Evolutionary conservation across 2,329 filamentous ascomycete genomes (phyloP), one percentile per base, ranked within the genome.

Genomic region (Paramyrothecium roridum): DNA sequence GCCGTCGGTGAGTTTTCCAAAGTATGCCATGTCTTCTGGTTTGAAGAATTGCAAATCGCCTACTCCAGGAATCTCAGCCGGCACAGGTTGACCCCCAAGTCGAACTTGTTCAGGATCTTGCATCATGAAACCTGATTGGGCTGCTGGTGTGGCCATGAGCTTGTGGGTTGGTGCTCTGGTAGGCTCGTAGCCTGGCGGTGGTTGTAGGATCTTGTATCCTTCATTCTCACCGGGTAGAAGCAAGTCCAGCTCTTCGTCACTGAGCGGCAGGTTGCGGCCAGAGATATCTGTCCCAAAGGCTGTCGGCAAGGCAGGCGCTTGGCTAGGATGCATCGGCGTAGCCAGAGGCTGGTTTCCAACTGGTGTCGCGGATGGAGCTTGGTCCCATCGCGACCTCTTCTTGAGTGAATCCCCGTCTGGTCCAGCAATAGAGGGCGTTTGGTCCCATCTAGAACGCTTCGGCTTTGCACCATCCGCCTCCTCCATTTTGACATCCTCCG

Each of bases 31-130:
- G 73, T 99, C 95, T 72, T 99, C 95, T 2, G 92, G 86, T 76
- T 99, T 99, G 82, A 99, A 96, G 71, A 98, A 99, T 63, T 97
- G 93, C 52, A 99, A 77, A 70, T 99, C 95, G 43, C 93, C 93
- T 51, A 99, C 92, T 43, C 95, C 95, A 3, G 95, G 93, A 40
- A 99, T 97, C 68, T 98, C 93, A 3, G 91, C 96, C 10, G 93
- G 91, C 65, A 98, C 85, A 63, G 96, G 91, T 75, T 96, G 96
- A 62, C 92, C 91, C 67, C 93, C 85, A 51, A 90, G 79, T 60
- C 91, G 85, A 57, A 87, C 86, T 68, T 90, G 92, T 63, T 96
- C 92, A 10, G 92, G 90, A 63, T 99, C 92, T 70, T 98, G 95
- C 86, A 97, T 96, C 88, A 96, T 95, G 76, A 98, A 99, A 2